Conservation (phyloP, 2,329 filamentous ascomycete genomes). For the Neofusicoccum umdonicola region DNA sequence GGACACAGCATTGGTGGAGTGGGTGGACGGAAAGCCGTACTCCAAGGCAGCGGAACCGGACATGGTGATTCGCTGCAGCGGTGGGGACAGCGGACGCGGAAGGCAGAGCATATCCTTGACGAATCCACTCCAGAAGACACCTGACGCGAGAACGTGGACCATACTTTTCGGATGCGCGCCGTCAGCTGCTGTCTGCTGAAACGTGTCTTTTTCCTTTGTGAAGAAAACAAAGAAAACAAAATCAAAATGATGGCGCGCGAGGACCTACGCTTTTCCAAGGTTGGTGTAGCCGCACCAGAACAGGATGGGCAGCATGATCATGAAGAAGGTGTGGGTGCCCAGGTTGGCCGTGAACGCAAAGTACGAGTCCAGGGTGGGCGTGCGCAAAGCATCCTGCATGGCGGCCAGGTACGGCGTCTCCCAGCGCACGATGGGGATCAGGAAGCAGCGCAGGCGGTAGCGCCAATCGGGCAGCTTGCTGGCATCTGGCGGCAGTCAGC, state of each 20-base stretch:
- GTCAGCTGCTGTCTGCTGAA: neutral
- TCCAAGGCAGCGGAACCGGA: constrained; percentile 92
- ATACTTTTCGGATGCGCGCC: constrained; percentile 25
- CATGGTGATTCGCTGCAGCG: constrained; percentile 93
- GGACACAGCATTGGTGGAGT: constrained; percentile 94
- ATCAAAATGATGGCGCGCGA: constrained; percentile 11
- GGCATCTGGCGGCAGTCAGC: constrained; percentile 60
- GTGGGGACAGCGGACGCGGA: constrained; percentile 86
- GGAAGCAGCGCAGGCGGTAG: constrained; percentile 74
- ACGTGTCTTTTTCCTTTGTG: no score
- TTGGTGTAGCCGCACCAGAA: constrained; percentile 93
- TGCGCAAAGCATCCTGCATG: constrained; percentile 76
- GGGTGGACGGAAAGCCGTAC: constrained; percentile 95
- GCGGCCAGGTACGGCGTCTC: constrained; percentile 92
- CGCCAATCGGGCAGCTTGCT: constrained; percentile 83
- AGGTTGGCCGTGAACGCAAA: constrained; percentile 96
- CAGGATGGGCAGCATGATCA: constrained; percentile 88
- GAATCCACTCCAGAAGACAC: constrained; percentile 74
- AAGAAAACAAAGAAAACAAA: neutral
- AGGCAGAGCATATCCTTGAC: constrained; percentile 92
- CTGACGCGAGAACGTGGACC: constrained; percentile 63
- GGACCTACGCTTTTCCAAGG: constrained; percentile 78
- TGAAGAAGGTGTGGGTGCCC: constrained; percentile 98
- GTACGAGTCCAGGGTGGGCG: constrained; percentile 86
- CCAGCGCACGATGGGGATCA: constrained; percentile 86